phyloP scores from a whole-genome alignment of 768 basidiomycete species.

The Leucosporidium scottii region DNA sequence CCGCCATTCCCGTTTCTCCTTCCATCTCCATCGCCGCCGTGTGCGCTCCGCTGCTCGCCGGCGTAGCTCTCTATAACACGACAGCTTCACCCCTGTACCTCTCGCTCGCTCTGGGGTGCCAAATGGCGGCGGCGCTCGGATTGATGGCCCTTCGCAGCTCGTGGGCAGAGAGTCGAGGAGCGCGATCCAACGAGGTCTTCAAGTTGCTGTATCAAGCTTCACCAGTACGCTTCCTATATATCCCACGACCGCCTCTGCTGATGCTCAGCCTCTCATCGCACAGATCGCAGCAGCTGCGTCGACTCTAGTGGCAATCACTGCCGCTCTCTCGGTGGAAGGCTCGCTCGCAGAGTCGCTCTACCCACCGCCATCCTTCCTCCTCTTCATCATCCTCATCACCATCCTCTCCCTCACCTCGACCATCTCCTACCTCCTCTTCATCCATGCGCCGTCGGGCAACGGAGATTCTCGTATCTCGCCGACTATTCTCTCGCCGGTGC shows the following conservation, averaged over 20 bases:
- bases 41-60: background rate
- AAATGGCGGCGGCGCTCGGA: too few relatives aligned
- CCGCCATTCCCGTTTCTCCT: background rate
- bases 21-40: background rate
- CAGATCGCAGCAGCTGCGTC: background rate
- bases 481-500: too few relatives aligned
- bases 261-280: background rate
- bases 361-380: slow-evolving; percentile 5
- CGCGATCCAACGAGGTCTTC: background rate
- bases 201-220: background rate
- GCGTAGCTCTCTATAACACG: background rate
- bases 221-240: background rate
- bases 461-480: too few relatives aligned
- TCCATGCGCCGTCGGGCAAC: background rate
- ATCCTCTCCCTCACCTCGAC: background rate
- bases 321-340: background rate
- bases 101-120: background rate
- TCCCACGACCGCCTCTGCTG: background rate
- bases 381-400: background rate
- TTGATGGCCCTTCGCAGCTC: too few relatives aligned
- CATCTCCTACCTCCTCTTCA: background rate
- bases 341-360: background rate
- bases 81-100: background rate
- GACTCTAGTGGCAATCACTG: background rate
- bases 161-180: background rate